Base-by-base conservation (phyloP, 805 yeast species). In the Candida khao-thaluensis region DNA sequence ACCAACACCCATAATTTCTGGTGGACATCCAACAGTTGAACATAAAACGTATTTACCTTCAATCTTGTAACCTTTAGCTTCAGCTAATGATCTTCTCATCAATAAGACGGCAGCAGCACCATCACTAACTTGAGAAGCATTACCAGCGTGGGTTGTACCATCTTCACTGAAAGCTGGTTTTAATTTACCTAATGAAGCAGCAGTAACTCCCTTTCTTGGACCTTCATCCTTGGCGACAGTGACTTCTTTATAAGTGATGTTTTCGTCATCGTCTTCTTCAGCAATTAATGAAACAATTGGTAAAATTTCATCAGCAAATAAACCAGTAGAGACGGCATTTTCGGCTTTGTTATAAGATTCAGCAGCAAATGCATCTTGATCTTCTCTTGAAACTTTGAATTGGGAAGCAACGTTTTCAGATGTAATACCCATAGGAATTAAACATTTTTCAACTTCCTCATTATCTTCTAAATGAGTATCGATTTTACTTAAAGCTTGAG, bases 1-100 rank as follows among this genome's bases (percentile, higher is more conserved):
- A 30, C 98, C 99, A 53, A 91, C 81, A 43, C 98, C 99, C 99
- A 91, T 91, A 45, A 90, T 79, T 66, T 88, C 95, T 16, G 97
- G 97, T 40, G 97, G 96, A 32, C 90, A 96, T 53, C 99, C 99
- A 41, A 85, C 91, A 28, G 81, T 71, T 50, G 83, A 77, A 55
- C 86, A 81, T 51, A 81, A 83, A 46, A 89, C 79, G 52, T 78
- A 91, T 69, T 85, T 86, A 46, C 82, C 99, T 42, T 83, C 54
- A 44, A 88, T 79, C 40, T 85, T 82, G 51, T 85, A 73, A 27
- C 83, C 82, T 42, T 81, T 66, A 52, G 74, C 66, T 61, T 84
- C 80, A 16, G 99, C 99, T 42, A 84, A 72, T 14, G 88, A 83
- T 63, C 98, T 79, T 60, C 90, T 80, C 71, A 87, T 84, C 44